A percentile compares a stretch with the other conserved stretches of the same genome.
These are phyloP conservation scores for Diutina mesorugosa DNA, from an alignment of 1,139 yeast species.

Conservation along the genomic window DNA sequence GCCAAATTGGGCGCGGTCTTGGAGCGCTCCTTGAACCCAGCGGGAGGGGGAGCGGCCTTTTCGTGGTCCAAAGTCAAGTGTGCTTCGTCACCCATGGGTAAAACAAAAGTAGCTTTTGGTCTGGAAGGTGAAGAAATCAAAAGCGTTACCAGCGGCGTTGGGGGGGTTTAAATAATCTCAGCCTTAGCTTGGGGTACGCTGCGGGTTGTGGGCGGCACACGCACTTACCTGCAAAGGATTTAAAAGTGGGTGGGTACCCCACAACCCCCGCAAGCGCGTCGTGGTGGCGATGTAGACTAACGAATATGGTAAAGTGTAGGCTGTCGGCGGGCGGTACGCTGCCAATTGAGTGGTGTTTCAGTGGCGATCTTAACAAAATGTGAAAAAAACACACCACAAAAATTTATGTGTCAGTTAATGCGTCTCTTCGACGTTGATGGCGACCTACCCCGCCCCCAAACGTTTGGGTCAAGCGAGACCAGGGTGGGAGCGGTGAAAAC, in stretches of 20 bases:
- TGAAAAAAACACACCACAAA: background rate
- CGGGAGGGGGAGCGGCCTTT: constrained; percentile 34
- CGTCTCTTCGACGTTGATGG: background rate
- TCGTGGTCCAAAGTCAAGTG: constrained; percentile 33
- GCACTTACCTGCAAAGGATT: background rate
- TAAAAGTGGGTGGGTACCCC: background rate
- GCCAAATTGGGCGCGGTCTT: constrained; percentile 33
- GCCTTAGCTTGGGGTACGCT: background rate
- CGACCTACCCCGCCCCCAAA: background rate
- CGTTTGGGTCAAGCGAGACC: background rate
- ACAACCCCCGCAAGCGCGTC: background rate
- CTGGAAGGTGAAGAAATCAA: background rate
- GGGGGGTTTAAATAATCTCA: background rate
- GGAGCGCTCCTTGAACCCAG: constrained; percentile 43
- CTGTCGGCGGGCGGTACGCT: background rate
- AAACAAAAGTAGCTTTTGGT: background rate
- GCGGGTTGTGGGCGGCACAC: background rate
- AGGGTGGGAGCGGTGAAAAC: background rate
- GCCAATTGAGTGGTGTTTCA: background rate
- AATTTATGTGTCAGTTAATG: background rate
- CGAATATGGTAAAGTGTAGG: background rate
- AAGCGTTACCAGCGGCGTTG: background rate
- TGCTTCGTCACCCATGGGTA: constrained; percentile 5
- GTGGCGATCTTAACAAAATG: background rate
- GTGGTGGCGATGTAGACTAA: background rate